Evolutionary conservation across 2,329 filamentous ascomycete genomes (phyloP).

Genomic region (Colletotrichum higginsianum): DNA sequence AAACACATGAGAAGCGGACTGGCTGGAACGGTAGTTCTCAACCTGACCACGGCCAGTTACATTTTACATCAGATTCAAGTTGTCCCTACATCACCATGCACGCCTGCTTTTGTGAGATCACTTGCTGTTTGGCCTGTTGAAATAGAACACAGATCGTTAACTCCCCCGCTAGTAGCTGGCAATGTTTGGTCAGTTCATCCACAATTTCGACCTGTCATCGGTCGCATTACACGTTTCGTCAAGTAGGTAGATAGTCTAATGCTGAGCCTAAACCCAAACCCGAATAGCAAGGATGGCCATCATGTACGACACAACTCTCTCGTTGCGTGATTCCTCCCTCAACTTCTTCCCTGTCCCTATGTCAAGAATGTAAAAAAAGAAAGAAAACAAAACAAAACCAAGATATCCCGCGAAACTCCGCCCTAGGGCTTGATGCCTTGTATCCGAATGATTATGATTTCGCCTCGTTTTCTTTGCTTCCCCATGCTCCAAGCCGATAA

Average conservation of each 20-base stretch:
- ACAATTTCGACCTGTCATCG: not conserved
- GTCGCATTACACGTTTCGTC: not conserved
- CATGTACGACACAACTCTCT: conserved; percentile 4
- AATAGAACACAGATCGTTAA: too few relatives aligned
- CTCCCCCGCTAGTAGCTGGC: too few relatives aligned
- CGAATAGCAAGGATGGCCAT: not conserved
- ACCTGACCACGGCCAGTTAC: not conserved
- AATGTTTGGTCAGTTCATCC: too few relatives aligned
- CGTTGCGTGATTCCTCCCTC: conserved; percentile 10
- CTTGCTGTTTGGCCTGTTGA: not conserved
- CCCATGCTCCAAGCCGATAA: not conserved
- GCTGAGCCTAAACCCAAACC: conserved; percentile 10
- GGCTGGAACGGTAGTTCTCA: conserved; percentile 3
- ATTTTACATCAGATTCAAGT: not conserved
- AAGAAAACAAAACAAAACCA: not conserved
- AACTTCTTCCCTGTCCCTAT: not conserved
- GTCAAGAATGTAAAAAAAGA: not conserved
- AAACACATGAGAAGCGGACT: not conserved
- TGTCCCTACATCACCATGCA: not conserved
- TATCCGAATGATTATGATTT: conserved; percentile 11
- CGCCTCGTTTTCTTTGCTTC: conserved; percentile 5
- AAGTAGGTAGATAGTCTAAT: conserved; percentile 37
- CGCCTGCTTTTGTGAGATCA: not conserved
- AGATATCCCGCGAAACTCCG: conserved; percentile 19
- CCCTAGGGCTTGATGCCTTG: conserved; percentile 22